These are phyloP conservation scores for Bacidia rubella DNA, from an alignment of 495 filamentous ascomycete species.

Conservation along the genomic window DNA sequence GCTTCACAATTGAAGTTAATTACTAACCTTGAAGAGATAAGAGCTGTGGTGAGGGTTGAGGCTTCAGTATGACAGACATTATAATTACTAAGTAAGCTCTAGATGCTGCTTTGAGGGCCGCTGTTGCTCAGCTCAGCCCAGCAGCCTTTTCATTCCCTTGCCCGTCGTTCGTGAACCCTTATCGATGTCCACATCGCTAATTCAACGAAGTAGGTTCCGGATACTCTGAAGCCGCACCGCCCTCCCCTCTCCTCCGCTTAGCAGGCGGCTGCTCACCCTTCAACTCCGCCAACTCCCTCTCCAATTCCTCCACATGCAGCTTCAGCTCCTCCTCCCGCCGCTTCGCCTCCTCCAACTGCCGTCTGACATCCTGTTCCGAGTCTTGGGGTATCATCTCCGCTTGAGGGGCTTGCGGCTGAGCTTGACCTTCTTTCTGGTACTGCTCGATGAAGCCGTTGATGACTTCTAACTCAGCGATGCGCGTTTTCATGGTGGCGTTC, in stretches of 20 bases:
- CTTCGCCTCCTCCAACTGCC: slow-evolving; percentile 60
- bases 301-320: slow-evolving; percentile 64
- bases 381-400: slow-evolving; percentile 43
- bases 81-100: no score
- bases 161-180: not conserved
- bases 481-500: slow-evolving; percentile 74
- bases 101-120: no score
- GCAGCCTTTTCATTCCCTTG: no score
- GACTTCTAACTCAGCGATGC: slow-evolving; percentile 85
- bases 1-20: no score
- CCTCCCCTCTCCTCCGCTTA: slow-evolving; percentile 32
- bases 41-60: no score
- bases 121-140: no score
- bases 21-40: no score
- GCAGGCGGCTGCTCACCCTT: slow-evolving; percentile 29
- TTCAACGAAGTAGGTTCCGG: slow-evolving; percentile 15
- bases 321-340: slow-evolving; percentile 73
- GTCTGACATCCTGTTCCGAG: slow-evolving; percentile 44
- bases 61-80: no score
- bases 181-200: no score
- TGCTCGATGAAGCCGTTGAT: slow-evolving; percentile 89
- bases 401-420: slow-evolving; percentile 48
- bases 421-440: slow-evolving; percentile 80
- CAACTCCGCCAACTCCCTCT: slow-evolving; percentile 42
- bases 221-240: slow-evolving; percentile 34